Evolutionary conservation across 371 early-diverging fungal genomes (phyloP).

Genomic region (Mortierella polycephala): DNA sequence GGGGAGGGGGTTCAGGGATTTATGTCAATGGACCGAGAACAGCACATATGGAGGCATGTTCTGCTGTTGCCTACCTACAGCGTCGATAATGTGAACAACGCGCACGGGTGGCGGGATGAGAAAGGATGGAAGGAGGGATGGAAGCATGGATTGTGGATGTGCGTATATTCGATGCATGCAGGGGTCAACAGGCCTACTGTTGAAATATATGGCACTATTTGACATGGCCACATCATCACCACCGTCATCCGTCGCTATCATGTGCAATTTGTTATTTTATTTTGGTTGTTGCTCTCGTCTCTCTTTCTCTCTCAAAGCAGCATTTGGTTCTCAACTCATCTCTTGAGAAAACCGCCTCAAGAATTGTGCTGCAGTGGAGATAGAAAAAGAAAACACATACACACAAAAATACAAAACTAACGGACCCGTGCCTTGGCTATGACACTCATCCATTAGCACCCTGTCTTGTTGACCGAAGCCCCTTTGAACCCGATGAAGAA

Average conservation of each 20-base stretch:
- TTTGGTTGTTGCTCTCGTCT: slow-evolving; percentile 2
- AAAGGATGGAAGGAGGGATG: too few species aligned
- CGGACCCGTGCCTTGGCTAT: not conserved
- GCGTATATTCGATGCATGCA: too few species aligned
- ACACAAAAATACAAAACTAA: not conserved
- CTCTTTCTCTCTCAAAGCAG: slow-evolving; percentile 5
- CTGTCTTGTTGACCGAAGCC: slow-evolving; percentile 99
- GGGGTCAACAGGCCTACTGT: too few species aligned
- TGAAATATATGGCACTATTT: too few species aligned
- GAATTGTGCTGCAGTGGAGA: too few species aligned
- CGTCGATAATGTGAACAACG: too few species aligned
- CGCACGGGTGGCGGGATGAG: too few species aligned
- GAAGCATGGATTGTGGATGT: too few species aligned
- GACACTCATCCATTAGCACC: slow-evolving; percentile 87
- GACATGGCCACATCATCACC: too few species aligned
- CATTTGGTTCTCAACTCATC: not conserved
- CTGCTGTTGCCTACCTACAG: too few species aligned
- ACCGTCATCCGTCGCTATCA: slow-evolving; percentile 14
- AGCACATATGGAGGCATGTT: not conserved
- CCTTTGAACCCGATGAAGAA: slow-evolving; percentile 99
- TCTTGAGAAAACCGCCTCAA: too few species aligned
- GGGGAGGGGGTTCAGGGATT: not conserved
- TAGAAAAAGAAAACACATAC: too few species aligned
- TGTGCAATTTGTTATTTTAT: slow-evolving; percentile 30
- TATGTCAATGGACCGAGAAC: not conserved